Base-by-base conservation (phyloP, 2,329 filamentous ascomycete genomes). In the Alternaria triticimaculans region DNA sequence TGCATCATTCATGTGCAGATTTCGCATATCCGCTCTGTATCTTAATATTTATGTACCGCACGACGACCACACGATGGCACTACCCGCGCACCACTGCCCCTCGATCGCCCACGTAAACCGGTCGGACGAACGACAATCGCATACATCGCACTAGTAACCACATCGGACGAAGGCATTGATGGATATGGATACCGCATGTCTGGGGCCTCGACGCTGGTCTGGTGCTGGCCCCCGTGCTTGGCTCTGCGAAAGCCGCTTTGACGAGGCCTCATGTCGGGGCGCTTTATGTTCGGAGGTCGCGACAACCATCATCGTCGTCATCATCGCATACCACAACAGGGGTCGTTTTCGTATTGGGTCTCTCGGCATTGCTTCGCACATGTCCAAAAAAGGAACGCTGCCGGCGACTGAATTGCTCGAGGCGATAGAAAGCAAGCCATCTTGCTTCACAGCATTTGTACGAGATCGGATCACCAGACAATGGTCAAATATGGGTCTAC, bases 91-190 rank as follows among this genome's bases (percentile, higher is more conserved):
- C 64, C 57, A 57, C 63, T 68, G 55, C 70, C 71, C 71, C 71
- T 72, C 71, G 68, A 62, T 68, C 64, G 53, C 60, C 62, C 53
- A 57, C 61, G 55, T 61, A 56, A 46, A 54, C 54, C 63, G n/a
- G 56, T 55, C 30, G 45, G 23, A 63, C 45, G 43, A 14, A 25
- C 28, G 41, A 33, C 62, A 45, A 59, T 62, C 37, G 28, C 55
- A 37, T 62, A 25, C 45, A 37, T n/a, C 25, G 11, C 20, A 30
- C 43, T 15, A 18, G 26, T 41, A 18, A 50, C 23, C 53, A 30
- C n/a, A 10, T 58, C 43, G 33, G 55, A 46, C 37, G 21, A 25
- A 48, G 8, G 15, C 15, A 44, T 20, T 9, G 23, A 43, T 15
- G 30, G 20, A 30, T 18, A 51, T 51, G 18, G n/a, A 20, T 14